Evolutionary conservation across 495 filamentous ascomycete genomes (phyloP).

Genomic region (Amphirosellinia nigrospora): DNA sequence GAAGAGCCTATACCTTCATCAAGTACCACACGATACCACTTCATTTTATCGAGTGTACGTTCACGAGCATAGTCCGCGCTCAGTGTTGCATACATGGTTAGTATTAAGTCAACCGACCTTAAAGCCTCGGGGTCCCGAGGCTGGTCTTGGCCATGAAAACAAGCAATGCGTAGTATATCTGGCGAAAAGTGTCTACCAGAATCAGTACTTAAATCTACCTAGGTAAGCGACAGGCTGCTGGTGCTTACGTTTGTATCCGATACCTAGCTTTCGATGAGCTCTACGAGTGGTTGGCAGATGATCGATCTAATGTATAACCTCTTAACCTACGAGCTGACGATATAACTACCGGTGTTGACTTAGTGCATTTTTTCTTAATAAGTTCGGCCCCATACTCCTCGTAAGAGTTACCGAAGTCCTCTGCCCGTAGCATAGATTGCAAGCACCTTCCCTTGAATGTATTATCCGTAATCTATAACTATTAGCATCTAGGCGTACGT

Average conservation of each 20-base stretch:
- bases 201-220: neutral
- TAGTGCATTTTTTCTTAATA: neutral
- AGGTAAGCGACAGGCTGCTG: neutral
- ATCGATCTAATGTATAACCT: neutral
- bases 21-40: constrained; percentile 83
- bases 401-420: constrained; percentile 9
- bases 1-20: constrained; percentile 38
- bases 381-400: neutral
- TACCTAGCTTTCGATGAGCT: constrained; percentile 7
- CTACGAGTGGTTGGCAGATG: neutral
- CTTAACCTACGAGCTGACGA: constrained; percentile 10
- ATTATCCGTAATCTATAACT: no score
- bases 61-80: constrained; percentile 38
- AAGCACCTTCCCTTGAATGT: constrained; percentile 83
- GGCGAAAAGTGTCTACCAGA: neutral
- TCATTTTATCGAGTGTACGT: constrained; percentile 65
- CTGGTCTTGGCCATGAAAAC: constrained; percentile 7
- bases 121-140: neutral
- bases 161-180: neutral
- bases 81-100: constrained; percentile 21
- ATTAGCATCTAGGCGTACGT: no score
- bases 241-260: constrained; percentile 10
- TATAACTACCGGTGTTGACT: neutral
- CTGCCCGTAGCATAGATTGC: constrained; percentile 49
- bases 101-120: neutral